Evolutionary conservation across 768 basidiomycete genomes (phyloP).

Genomic region (Clitopilus passeckerianus): DNA sequence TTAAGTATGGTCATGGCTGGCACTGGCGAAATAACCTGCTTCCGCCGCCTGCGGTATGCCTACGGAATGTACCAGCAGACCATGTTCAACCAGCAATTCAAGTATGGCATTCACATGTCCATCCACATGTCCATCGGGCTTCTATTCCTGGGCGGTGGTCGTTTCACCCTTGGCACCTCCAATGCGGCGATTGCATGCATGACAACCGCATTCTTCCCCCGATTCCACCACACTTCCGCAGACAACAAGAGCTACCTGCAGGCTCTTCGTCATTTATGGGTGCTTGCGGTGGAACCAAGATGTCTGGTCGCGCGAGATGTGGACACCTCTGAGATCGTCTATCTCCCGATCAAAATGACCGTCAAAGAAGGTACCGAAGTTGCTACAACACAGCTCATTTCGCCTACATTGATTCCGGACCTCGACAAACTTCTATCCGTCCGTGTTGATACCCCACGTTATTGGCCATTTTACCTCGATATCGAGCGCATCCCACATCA

Average conservation of each 20-base stretch:
- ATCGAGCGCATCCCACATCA: conserved; percentile 64
- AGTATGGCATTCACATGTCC: conserved; percentile 87
- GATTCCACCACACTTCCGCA: conserved; percentile 69
- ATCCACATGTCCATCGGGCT: conserved; percentile 89
- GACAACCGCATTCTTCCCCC: conserved; percentile 88
- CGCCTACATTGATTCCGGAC: conserved; percentile 90
- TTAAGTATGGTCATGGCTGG: conserved; percentile 96
- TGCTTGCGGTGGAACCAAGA: conserved; percentile 89
- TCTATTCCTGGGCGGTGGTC: conserved; percentile 89
- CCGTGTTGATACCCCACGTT: conserved; percentile 88
- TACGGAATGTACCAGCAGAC: conserved; percentile 79
- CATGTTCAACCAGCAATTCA: conserved; percentile 58
- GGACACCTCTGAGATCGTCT: conserved; percentile 86
- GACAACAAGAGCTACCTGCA: conserved; percentile 93
- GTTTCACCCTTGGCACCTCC: conserved; percentile 88
- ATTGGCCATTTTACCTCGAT: conserved; percentile 91
- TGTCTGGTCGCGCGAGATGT: conserved; percentile 92
- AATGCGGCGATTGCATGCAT: conserved; percentile 89
- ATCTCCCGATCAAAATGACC: conserved; percentile 87
- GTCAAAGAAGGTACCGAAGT: conserved; percentile 59
- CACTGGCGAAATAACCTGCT: conserved; percentile 87
- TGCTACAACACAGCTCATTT: conserved; percentile 76
- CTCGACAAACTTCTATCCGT: conserved; percentile 79
- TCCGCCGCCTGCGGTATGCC: conserved; percentile 81
- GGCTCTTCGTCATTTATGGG: conserved; percentile 94